Conservation (phyloP, 352 stramenopile species). For the Pythium phragmiticola region DNA sequence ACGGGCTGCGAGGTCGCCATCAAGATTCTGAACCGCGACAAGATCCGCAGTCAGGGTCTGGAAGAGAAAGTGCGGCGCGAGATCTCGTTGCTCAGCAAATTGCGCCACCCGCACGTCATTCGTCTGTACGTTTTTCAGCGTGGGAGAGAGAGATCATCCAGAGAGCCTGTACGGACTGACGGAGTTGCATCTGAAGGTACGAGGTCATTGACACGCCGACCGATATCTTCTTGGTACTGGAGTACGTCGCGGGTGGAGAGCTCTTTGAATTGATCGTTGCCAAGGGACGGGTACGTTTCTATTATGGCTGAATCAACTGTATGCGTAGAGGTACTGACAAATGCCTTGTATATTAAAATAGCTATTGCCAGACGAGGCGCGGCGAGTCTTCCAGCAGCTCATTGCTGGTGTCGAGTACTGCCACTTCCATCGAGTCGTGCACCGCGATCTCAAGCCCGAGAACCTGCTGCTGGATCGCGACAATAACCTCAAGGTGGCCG, state of each 20-base stretch:
- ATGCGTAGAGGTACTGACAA: neutral
- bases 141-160: no score
- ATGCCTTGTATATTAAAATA: neutral
- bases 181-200: conserved; percentile 50
- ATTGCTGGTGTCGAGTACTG: conserved; percentile 99
- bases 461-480: conserved; percentile 97
- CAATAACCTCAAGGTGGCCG: conserved; percentile 99
- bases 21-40: conserved; percentile 99
- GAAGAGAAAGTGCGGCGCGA: conserved; percentile 99
- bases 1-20: conserved; percentile 99
- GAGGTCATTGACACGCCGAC: conserved; percentile 99
- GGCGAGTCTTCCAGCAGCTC: conserved; percentile 99
- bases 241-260: conserved; percentile 93
- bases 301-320: no score
- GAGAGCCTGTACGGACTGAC: no score
- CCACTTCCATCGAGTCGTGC: conserved; percentile 99
- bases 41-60: conserved; percentile 99
- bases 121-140: conserved; percentile 94
- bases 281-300: conserved; percentile 76
- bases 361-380: conserved; percentile 95
- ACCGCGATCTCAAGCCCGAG: conserved; percentile 98
- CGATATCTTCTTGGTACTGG: conserved; percentile 96
- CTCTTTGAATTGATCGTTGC: conserved; percentile 99
- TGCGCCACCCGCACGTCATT: conserved; percentile 99
- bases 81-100: conserved; percentile 99